These are phyloP conservation scores for Ceraceosorus guamensis DNA, from an alignment of 1,284 basidiomycete genomes.

Conservation along the genomic window DNA sequence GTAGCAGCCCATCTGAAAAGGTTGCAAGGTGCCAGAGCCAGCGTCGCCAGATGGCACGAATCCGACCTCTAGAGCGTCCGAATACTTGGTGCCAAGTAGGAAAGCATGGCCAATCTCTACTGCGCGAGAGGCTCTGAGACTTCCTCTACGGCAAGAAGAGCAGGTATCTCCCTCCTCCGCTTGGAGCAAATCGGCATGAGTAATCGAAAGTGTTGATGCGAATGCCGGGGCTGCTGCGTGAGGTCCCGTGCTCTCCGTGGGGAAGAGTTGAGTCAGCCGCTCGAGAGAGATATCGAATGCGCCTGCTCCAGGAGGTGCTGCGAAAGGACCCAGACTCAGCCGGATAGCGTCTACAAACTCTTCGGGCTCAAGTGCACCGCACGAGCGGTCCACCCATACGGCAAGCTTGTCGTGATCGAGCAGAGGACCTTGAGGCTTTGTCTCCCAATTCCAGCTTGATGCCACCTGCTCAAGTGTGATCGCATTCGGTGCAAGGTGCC, in stretches of 20 bases:
- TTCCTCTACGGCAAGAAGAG: conserved; percentile 8
- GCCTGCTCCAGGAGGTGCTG: no score
- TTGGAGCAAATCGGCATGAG: conserved; percentile 18
- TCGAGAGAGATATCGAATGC: no score
- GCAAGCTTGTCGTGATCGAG: conserved; percentile 20
- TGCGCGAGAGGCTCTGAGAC: conserved; percentile 26
- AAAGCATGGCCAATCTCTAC: conserved; percentile 50
- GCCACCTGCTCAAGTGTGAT: no score
- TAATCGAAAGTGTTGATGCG: not conserved
- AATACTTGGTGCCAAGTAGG: conserved; percentile 46
- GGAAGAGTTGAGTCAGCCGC: no score
- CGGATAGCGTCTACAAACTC: conserved; percentile 17
- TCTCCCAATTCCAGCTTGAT: conserved; percentile 32
- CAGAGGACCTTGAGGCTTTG: conserved; percentile 33
- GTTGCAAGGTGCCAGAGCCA: not conserved
- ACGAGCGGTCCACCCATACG: conserved; percentile 24
- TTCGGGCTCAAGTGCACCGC: conserved; percentile 19
- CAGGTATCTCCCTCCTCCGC: conserved; percentile 36
- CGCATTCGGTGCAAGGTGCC: conserved; percentile 7
- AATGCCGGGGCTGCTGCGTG: no score
- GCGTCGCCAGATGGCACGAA: conserved; percentile 12
- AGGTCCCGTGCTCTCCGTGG: no score
- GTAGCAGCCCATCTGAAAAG: conserved; percentile 49
- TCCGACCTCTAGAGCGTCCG: conserved; percentile 31
- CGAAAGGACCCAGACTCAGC: no score